Conservation (phyloP, 2,329 filamentous ascomycete genomes). For the Clonostachys rhizophaga region DNA sequence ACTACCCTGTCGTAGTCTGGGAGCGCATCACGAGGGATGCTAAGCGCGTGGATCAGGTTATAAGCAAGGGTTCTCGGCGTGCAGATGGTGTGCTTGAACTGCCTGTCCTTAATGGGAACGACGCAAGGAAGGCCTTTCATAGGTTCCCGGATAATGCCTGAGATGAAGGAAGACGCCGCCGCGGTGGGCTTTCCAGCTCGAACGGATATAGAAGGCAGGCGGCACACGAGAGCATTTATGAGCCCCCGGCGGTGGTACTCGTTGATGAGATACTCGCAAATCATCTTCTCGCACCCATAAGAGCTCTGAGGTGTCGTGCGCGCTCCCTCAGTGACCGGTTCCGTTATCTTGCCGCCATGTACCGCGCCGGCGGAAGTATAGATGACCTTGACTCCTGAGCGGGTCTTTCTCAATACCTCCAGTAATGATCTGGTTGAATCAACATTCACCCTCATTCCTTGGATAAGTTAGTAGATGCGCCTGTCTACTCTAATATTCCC, state of each 20-base stretch:
- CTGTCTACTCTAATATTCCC: too few species aligned
- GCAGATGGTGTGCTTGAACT: constrained; percentile 39
- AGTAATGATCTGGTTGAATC: constrained; percentile 48
- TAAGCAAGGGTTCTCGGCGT: constrained; percentile 36
- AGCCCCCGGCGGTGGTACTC: constrained; percentile 40
- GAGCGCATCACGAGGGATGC: constrained; percentile 8
- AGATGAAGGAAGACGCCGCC: constrained; percentile 53
- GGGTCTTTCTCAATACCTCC: constrained; percentile 36
- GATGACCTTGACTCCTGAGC: constrained; percentile 46
- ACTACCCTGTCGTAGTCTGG: constrained; percentile 15
- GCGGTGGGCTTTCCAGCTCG: constrained; percentile 55
- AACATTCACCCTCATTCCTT: constrained; percentile 40
- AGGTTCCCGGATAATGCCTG: constrained; percentile 53
- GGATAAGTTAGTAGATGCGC: not conserved
- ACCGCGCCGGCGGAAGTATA: constrained; percentile 56
- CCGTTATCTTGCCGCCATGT: constrained; percentile 43
- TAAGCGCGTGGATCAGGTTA: constrained; percentile 32
- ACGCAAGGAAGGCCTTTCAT: constrained; percentile 34
- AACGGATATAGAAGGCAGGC: constrained; percentile 57
- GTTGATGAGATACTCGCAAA: constrained; percentile 41
- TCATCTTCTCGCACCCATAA: constrained; percentile 59
- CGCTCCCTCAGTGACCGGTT: constrained; percentile 33
- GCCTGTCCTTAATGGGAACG: constrained; percentile 35
- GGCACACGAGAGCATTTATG: constrained; percentile 50
- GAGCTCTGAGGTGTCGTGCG: constrained; percentile 50